phyloP scores from a whole-genome alignment of 805 yeast genomes.

The Zygoascus biomembranicola region DNA sequence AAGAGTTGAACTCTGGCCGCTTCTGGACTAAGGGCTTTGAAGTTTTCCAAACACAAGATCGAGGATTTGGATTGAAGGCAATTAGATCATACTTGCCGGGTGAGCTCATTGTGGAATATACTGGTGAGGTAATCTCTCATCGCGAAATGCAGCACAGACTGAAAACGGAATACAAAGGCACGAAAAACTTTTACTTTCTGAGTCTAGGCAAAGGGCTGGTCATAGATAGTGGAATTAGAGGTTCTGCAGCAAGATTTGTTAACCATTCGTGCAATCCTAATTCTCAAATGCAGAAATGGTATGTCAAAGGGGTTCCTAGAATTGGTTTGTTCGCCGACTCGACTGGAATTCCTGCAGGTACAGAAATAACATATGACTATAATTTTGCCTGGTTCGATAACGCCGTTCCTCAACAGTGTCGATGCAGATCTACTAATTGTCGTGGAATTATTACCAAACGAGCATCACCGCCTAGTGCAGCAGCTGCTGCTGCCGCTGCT shows the following conservation, averaged over 20 bases:
- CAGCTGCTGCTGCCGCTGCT: neutral
- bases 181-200: conserved; percentile 34
- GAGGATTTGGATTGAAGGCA: conserved; percentile 39
- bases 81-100: conserved; percentile 31
- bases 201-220: conserved; percentile 36
- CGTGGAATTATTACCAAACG: conserved; percentile 27
- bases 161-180: conserved; percentile 27
- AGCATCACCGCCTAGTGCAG: neutral
- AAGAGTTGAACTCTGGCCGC: conserved; percentile 10
- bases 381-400: conserved; percentile 40
- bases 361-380: conserved; percentile 42
- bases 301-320: conserved; percentile 35
- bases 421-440: conserved; percentile 36
- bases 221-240: conserved; percentile 38
- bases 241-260: conserved; percentile 43
- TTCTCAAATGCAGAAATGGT: conserved; percentile 42
- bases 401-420: conserved; percentile 37
- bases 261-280: conserved; percentile 45
- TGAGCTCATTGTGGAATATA: conserved; percentile 38
- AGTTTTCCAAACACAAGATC: conserved; percentile 24
- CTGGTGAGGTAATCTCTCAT: conserved; percentile 41
- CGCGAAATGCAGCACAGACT: conserved; percentile 33
- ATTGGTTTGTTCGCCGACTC: conserved; percentile 40
- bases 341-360: conserved; percentile 32
- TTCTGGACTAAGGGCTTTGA: conserved; percentile 25